A percentile compares a stretch with the other conserved stretches of the same genome.
phyloP scores from a whole-genome alignment of 2,329 filamentous ascomycete species.

The Plenodomus lindquistii region DNA sequence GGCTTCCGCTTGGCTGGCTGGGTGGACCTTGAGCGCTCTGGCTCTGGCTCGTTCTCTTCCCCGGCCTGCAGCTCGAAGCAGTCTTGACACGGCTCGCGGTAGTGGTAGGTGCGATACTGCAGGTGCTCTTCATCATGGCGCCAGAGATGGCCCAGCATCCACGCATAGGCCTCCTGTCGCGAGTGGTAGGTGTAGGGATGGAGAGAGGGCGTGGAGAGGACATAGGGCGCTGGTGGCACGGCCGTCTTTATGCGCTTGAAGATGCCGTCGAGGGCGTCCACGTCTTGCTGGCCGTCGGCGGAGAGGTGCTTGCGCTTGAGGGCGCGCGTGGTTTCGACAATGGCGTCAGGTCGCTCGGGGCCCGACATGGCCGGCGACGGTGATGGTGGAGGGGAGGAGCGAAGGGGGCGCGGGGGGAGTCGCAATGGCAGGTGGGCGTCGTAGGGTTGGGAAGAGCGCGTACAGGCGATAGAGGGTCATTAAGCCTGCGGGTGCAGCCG shows the following conservation, averaged over 20 bases:
- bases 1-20: constrained; percentile 63
- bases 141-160: constrained; percentile 58
- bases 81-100: constrained; percentile 58
- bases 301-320: constrained; percentile 34
- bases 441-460: constrained; percentile 9
- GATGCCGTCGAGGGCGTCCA: constrained; percentile 46
- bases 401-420: constrained; percentile 4
- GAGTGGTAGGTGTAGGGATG: constrained; percentile 50
- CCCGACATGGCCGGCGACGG: constrained; percentile 34
- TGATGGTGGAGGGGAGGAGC: constrained; percentile 1
- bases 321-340: constrained; percentile 28
- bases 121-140: constrained; percentile 59
- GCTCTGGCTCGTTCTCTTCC: constrained; percentile 57
- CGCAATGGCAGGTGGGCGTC: constrained; percentile 7
- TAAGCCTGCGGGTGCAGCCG: constrained; percentile 9
- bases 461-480: constrained; percentile 20
- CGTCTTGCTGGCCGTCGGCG: constrained; percentile 39
- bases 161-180: constrained; percentile 46
- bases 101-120: constrained; percentile 66
- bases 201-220: constrained; percentile 53
- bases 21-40: constrained; percentile 42
- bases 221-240: constrained; percentile 51
- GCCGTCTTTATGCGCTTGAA: constrained; percentile 49
- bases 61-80: constrained; percentile 54
- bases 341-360: constrained; percentile 26